Conservation (phyloP, 2,329 filamentous ascomycete genomes). For the Colletotrichum plurivorum region DNA sequence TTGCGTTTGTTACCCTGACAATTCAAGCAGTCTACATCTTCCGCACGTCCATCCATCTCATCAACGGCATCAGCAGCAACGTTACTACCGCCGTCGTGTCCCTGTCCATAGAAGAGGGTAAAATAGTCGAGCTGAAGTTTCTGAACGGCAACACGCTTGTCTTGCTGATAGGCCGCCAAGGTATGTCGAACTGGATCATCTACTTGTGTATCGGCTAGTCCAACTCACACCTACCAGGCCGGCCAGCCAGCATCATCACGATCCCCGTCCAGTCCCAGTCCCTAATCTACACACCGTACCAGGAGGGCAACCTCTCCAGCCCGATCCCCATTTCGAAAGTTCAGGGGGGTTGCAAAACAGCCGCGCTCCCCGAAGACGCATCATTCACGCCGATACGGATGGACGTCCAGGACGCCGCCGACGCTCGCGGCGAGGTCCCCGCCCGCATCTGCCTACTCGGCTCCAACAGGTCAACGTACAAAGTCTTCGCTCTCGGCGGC, state of each 20-base stretch:
- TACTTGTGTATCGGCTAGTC: background rate
- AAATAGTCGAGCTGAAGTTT: conserved; percentile 77
- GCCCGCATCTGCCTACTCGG: conserved; percentile 66
- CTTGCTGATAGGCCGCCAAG: conserved; percentile 64
- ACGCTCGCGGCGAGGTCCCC: conserved; percentile 62
- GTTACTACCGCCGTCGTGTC: conserved; percentile 55
- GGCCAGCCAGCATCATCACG: conserved; percentile 47
- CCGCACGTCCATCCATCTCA: conserved; percentile 64
- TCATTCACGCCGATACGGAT: conserved; percentile 62
- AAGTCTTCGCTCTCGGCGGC: conserved; percentile 58
- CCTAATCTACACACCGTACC: conserved; percentile 55
- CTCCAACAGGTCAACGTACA: conserved; percentile 61
- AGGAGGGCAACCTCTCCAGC: conserved; percentile 40
- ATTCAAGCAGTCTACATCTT: conserved; percentile 67
- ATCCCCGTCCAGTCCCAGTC: conserved; percentile 55
- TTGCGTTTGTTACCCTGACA: conserved; percentile 8
- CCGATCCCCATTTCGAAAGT: conserved; percentile 1
- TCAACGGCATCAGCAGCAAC: conserved; percentile 71
- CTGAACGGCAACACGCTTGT: conserved; percentile 74
- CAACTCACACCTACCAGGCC: conserved; percentile 42
- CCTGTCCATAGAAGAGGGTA: conserved; percentile 58
- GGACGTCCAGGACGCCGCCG: conserved; percentile 63
- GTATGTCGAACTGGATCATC: conserved; percentile 45
- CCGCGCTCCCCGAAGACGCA: conserved; percentile 43
- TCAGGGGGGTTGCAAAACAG: background rate